Evolutionary conservation across 306 rosid species (phyloP), one percentile per base, ranked within the genome.

Genomic region (Lablab purpureus): DNA sequence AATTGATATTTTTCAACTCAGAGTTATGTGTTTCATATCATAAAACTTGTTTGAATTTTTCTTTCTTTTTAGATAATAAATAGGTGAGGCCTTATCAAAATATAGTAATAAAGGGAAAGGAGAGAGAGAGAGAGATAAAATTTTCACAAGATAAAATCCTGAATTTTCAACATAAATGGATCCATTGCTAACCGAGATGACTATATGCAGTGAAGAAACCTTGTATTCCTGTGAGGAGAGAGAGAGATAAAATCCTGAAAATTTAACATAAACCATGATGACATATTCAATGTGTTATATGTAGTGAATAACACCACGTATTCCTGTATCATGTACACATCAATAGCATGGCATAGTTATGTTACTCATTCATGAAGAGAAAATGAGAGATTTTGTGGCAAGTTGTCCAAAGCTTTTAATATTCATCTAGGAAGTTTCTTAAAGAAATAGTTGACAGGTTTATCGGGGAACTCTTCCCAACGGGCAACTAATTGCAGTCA

Each of bases 401-500:
- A 36, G 21, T 30, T 19, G 28, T 64, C 79, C 41, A 17, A 21
- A 36, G 10, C 46, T 74, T 58, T 68, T 69, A 47, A 55, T 58
- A 32, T 36, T 12, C 66, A 36, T 75, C 47, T 67, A 47, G 5
- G 19, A 67, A 75, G 62, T 55, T 62, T 66, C 60, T 27, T 54
- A 30, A 73, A 67, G 43, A 23, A 6, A 27, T 25, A 9, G 55
- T 55, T 83, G 59, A 5, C 83, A 83, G 94, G 98, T 93, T 84
- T 91, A 89, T 76, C 85, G 84, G 1, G 97, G 93, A 67, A 74
- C 75, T 80, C 94, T 91, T 81, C 84, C 85, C 13, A 74, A 82
- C 0, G 98, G 97, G 17, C 65, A 87, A 55, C 46, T 86, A 49
- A 75, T 93, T 19, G 98, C 98, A 0, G 76, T 93, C 36, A 93